Evolutionary conservation across 768 basidiomycete species (phyloP).

Genomic region (Chiua virens): DNA sequence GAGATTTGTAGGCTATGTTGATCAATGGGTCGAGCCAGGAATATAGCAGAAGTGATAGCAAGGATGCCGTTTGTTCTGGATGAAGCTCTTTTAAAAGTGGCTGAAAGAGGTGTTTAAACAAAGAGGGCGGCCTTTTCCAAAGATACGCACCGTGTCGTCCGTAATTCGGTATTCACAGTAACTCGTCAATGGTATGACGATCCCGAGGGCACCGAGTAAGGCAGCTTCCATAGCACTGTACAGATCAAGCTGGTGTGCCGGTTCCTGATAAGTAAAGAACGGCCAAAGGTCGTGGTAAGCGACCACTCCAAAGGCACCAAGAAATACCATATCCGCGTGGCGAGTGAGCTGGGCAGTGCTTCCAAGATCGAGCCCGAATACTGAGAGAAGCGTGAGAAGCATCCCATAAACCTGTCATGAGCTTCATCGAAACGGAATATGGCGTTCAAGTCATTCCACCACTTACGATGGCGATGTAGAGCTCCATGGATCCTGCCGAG

Average conservation of each 20-base stretch:
- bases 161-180: not conserved
- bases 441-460: not conserved
- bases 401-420: constrained; percentile 4
- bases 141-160: constrained; percentile 1
- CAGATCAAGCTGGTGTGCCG: not conserved
- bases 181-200: constrained; percentile 7
- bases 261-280: not conserved
- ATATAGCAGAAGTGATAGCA: constrained; percentile 39
- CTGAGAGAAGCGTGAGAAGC: constrained; percentile 4
- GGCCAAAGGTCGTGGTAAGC: constrained; percentile 9
- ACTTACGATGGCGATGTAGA: constrained; percentile 6
- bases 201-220: constrained; percentile 1
- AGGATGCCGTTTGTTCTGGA: constrained; percentile 42
- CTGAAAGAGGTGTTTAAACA: constrained; percentile 9
- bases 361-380: not conserved
- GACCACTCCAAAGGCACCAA: constrained; percentile 1
- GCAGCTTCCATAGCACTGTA: not conserved
- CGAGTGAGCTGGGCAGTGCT: constrained; percentile 13
- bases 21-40: constrained; percentile 55
- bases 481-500: not conserved
- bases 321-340: constrained; percentile 1
- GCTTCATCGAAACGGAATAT: not conserved
- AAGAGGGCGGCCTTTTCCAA: not conserved
- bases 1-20: constrained; percentile 37
- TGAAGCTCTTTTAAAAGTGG: constrained; percentile 15